Conservation (phyloP, 441 rosid species). For the Syzygium syzygioides region DNA sequence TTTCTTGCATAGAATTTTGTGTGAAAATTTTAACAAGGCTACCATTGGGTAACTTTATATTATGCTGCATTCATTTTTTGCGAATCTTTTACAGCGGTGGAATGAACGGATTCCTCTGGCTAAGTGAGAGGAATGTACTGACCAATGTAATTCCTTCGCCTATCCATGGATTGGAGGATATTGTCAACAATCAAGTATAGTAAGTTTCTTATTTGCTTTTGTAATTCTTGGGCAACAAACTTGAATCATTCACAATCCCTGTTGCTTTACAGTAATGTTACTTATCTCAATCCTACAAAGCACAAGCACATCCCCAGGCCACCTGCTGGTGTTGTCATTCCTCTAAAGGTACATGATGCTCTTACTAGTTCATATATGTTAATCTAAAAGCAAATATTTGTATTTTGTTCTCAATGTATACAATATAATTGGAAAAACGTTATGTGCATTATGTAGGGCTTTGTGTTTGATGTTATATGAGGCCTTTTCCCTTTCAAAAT, state of each 20-base stretch:
- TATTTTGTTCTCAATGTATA: too few species aligned
- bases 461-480: not conserved
- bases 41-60: not conserved
- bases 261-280: conserved; percentile 52
- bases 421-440: too few species aligned
- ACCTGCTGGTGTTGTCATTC: conserved; percentile 60
- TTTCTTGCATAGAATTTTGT: too few species aligned
- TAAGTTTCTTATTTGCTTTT: not conserved
- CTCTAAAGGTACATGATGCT: conserved; percentile 56
- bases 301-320: conserved; percentile 60
- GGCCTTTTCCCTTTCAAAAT: not conserved
- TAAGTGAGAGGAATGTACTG: conserved; percentile 54
- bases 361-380: not conserved
- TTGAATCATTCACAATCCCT: not conserved
- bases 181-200: too few species aligned
- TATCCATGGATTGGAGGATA: conserved; percentile 21
- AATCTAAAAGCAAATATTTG: not conserved
- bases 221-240: not conserved
- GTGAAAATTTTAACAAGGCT: not conserved
- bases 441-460: not conserved
- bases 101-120: conserved; percentile 81
- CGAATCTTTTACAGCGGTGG: conserved; percentile 56
- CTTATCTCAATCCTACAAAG: conserved; percentile 48
- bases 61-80: conserved; percentile 9
- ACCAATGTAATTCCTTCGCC: conserved; percentile 50